Percentiles rank a stretch among this genome's conserved stretches.
These are phyloP conservation scores for Aegilops tauschii DNA, from an alignment of 176 grass and related monocot species.

Conservation along the genomic window DNA sequence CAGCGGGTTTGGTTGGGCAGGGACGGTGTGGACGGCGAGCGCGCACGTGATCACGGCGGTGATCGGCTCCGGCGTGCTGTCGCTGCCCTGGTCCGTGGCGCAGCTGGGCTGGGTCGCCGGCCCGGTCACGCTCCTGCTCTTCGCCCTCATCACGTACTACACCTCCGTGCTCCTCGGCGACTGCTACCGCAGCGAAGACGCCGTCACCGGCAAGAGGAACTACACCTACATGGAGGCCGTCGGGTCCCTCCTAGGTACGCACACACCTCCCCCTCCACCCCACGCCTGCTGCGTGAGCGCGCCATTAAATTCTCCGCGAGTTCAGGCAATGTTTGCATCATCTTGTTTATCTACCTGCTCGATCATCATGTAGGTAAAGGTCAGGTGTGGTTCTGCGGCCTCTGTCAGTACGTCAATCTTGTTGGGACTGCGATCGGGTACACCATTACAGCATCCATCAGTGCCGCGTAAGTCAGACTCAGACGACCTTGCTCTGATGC, in stretches of 20 bases:
- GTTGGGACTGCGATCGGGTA: slow-evolving; percentile 37
- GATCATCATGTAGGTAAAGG: neutral
- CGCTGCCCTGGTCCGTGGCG: slow-evolving; percentile 55
- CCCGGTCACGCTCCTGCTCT: slow-evolving; percentile 26
- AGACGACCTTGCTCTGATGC: neutral
- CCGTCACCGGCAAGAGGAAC: slow-evolving; percentile 35
- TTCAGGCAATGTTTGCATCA: neutral
- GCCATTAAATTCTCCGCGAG: neutral
- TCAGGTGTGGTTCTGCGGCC: slow-evolving; percentile 23
- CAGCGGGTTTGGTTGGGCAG: neutral
- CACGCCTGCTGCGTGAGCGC: neutral
- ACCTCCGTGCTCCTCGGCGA: slow-evolving; percentile 58
- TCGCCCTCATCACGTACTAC: slow-evolving; percentile 60
- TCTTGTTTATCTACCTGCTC: neutral
- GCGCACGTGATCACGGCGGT: slow-evolving; percentile 72
- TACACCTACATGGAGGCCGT: slow-evolving; percentile 60
- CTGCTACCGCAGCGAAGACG: slow-evolving; percentile 51
- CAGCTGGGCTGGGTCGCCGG: slow-evolving; percentile 73
- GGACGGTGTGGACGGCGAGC: slow-evolving; percentile 55
- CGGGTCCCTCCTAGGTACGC: slow-evolving; percentile 48
- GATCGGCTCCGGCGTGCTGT: slow-evolving; percentile 64
- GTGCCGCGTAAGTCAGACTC: slow-evolving; percentile 26
- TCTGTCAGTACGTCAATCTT: slow-evolving; percentile 37
- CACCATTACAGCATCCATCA: slow-evolving; percentile 51
- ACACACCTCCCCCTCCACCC: too few species aligned